Conservation (phyloP, 495 filamentous ascomycete genomes). For the Podospora australis region DNA sequence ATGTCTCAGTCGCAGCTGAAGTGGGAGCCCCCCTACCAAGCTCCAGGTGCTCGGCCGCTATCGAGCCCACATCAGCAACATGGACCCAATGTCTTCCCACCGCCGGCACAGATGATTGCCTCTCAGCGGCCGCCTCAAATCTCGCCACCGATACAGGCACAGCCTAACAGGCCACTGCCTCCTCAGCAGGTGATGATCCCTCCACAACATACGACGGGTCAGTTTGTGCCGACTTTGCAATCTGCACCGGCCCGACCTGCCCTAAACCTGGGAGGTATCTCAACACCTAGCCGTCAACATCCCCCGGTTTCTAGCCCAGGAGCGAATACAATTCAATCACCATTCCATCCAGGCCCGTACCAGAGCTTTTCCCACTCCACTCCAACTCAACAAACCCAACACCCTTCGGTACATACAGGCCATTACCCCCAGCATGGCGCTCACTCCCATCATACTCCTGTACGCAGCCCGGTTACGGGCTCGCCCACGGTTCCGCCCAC, state of each 20-base stretch:
- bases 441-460: conserved; percentile 9
- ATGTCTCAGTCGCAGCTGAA: conserved; percentile 29
- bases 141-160: conserved; percentile 23
- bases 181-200: conserved; percentile 31
- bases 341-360: conserved; percentile 15
- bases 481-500: conserved; percentile 25
- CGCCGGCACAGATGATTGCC: conserved; percentile 6
- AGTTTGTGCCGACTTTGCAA: conserved; percentile 31
- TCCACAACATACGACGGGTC: conserved; percentile 34
- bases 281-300: conserved; percentile 1
- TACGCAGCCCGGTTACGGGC: conserved; percentile 7
- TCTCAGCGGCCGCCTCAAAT: conserved; percentile 13
- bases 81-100: conserved; percentile 2
- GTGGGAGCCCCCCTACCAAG: conserved; percentile 47
- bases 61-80: conserved; percentile 18
- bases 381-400: conserved; percentile 10
- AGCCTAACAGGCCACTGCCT: conserved; percentile 12
- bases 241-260: conserved; percentile 14
- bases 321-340: conserved; percentile 1
- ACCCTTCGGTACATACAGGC: conserved; percentile 5
- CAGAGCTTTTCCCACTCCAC: conserved; percentile 9
- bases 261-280: not conserved
- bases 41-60: conserved; percentile 18
- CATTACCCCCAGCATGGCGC: conserved; percentile 1
- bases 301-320: conserved; percentile 5